Conservation (phyloP, 164 flowering plant genomes). For the Warburgia ugandensis region DNA sequence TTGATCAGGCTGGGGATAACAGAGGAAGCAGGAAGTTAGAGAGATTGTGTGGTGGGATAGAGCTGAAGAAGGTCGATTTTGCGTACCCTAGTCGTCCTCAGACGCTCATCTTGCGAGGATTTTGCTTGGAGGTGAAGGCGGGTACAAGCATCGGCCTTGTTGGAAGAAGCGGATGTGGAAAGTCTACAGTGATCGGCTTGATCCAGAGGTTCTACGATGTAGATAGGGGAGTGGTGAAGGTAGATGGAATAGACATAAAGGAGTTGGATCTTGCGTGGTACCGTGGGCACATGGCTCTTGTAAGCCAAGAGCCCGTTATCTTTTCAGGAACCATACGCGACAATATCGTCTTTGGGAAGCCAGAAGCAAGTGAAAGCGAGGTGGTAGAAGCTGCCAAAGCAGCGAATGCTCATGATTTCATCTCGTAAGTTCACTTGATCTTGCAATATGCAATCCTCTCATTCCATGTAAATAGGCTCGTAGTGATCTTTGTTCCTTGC, state of each 20-base stretch:
- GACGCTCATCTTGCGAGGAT: constrained; percentile 37
- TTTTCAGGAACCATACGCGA: constrained; percentile 75
- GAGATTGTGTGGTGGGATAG: constrained; percentile 51
- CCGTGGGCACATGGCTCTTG: constrained; percentile 57
- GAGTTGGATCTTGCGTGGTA: constrained; percentile 64
- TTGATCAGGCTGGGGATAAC: constrained; percentile 22
- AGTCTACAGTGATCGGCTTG: constrained; percentile 78
- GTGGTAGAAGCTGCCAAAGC: constrained; percentile 82
- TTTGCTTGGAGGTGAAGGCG: constrained; percentile 64
- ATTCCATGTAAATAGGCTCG: too few relatives aligned
- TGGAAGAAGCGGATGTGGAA: constrained; percentile 95
- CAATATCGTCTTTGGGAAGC: constrained; percentile 68
- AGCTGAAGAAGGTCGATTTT: constrained; percentile 67
- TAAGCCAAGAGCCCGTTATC: constrained; percentile 86
- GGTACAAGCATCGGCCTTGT: constrained; percentile 77
- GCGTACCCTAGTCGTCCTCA: constrained; percentile 69
- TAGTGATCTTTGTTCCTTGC: too few relatives aligned
- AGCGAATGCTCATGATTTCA: constrained; percentile 88
- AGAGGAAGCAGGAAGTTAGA: constrained; percentile 30
- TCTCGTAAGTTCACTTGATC: constrained; percentile 55
- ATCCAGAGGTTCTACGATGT: constrained; percentile 79
- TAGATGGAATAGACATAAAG: constrained; percentile 74
- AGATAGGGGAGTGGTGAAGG: constrained; percentile 49
- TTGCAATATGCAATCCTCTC: not conserved
- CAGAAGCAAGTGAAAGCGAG: constrained; percentile 69